Evolutionary conservation across 331 rosid genomes (phyloP).

Genomic region (Pyracantha coccinea): DNA sequence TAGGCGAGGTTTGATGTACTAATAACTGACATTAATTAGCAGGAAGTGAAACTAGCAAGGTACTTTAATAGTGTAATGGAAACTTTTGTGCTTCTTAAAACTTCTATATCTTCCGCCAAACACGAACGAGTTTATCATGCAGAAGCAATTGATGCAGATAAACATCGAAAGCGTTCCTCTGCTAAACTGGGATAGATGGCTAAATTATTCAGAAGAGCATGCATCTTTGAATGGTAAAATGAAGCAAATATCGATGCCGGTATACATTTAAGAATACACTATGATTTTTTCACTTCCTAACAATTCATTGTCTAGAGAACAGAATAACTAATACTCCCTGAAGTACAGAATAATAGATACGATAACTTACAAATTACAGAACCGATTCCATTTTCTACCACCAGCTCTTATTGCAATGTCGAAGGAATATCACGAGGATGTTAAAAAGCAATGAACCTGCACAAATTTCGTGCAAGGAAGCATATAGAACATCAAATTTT

Average conservation of each 20-base stretch:
- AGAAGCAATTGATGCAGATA: neutral
- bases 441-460: slow-evolving; percentile 25
- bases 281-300: slow-evolving; percentile 17
- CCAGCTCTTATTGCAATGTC: slow-evolving; percentile 34
- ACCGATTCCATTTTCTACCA: slow-evolving; percentile 18
- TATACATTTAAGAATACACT: slow-evolving; percentile 10
- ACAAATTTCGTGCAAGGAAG: slow-evolving; percentile 17
- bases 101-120: neutral
- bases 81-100: neutral
- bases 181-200: no score
- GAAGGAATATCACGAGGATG: slow-evolving; percentile 25
- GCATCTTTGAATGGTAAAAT: neutral
- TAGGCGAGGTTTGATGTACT: slow-evolving; percentile 16
- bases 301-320: slow-evolving; percentile 15
- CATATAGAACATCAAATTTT: slow-evolving; percentile 18
- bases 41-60: neutral
- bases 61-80: neutral
- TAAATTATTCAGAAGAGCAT: no score
- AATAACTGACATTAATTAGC: slow-evolving; percentile 1
- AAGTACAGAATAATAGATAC: slow-evolving; percentile 15
- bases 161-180: no score
- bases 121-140: neutral
- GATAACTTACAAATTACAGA: slow-evolving; percentile 13
- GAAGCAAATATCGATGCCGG: slow-evolving; percentile 3
- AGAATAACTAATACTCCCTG: neutral